These are phyloP conservation scores for Malassezia cuniculi DNA, from an alignment of 1,284 basidiomycete species.

Conservation along the genomic window DNA sequence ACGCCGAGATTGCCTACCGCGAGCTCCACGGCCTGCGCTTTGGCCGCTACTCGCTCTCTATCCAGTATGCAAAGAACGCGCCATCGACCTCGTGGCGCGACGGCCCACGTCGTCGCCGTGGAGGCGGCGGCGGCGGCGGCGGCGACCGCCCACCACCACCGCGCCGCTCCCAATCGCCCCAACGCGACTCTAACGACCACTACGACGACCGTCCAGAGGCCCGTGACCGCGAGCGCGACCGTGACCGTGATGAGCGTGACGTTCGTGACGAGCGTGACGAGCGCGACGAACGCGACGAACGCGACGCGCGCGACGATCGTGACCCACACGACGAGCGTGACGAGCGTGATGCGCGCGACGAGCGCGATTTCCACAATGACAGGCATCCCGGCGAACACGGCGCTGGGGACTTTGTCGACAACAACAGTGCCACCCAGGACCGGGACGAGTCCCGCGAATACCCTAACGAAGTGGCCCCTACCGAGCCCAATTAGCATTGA, in stretches of 20 bases:
- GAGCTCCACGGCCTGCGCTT: slow-evolving; percentile 38
- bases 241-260: background rate
- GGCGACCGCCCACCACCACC: background rate
- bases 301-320: too few species aligned
- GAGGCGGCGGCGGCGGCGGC: too few species aligned
- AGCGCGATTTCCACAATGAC: too few species aligned
- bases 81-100: background rate
- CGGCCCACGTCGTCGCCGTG: background rate
- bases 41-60: slow-evolving; percentile 23
- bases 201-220: background rate
- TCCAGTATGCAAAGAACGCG: slow-evolving; percentile 30
- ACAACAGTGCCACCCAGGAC: too few species aligned
- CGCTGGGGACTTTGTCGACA: background rate
- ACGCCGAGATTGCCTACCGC: slow-evolving; percentile 29
- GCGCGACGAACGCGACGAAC: too few species aligned
- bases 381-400: background rate
- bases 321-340: too few species aligned
- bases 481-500: too few species aligned
- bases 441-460: too few species aligned
- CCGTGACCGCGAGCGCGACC: background rate
- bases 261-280: background rate
- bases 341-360: too few species aligned
- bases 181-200: background rate
- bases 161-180: background rate
- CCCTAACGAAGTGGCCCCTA: too few species aligned